A percentile compares a stretch with the other conserved stretches of the same genome.
Evolutionary conservation across 371 early-diverging fungal species (phyloP).

Genomic region (Aphelidium insulamus): DNA sequence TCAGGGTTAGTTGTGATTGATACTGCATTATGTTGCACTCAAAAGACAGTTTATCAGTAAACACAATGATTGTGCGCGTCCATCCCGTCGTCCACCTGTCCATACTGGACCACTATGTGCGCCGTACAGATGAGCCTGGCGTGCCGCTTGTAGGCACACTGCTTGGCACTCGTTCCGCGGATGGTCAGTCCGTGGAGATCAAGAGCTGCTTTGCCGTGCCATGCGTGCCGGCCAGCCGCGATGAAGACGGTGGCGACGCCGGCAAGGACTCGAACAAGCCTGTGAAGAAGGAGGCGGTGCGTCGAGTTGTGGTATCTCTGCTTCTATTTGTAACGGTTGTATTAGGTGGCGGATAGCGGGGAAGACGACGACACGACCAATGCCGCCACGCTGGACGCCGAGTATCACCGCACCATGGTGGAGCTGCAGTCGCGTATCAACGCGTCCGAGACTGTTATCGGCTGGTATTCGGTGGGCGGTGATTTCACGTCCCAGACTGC

Average conservation of each 20-base stretch:
- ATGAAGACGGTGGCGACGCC: too few relatives aligned
- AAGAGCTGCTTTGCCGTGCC: constrained; percentile 68
- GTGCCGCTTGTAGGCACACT: constrained; percentile 71
- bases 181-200: constrained; percentile 67
- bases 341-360: constrained; percentile 9
- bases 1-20: too few relatives aligned
- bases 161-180: constrained; percentile 49
- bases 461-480: constrained; percentile 71
- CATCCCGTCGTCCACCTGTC: constrained; percentile 77
- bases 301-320: too few relatives aligned
- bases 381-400: constrained; percentile 12
- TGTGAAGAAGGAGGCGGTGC: too few relatives aligned
- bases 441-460: constrained; percentile 69
- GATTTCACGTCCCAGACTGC: constrained; percentile 48
- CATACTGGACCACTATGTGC: constrained; percentile 71
- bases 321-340: too few relatives aligned
- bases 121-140: constrained; percentile 59
- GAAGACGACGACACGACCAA: constrained; percentile 2
- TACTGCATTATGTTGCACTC: too few relatives aligned
- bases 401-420: constrained; percentile 64
- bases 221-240: too few relatives aligned
- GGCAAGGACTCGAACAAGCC: too few relatives aligned
- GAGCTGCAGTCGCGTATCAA: constrained; percentile 69
- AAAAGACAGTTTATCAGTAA: too few relatives aligned
- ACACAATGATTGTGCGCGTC: too few relatives aligned